Evolutionary conservation across 2,329 filamentous ascomycete genomes (phyloP), one percentile per base, ranked within the genome.

Genomic region (Ascochyta clinopodiicola): DNA sequence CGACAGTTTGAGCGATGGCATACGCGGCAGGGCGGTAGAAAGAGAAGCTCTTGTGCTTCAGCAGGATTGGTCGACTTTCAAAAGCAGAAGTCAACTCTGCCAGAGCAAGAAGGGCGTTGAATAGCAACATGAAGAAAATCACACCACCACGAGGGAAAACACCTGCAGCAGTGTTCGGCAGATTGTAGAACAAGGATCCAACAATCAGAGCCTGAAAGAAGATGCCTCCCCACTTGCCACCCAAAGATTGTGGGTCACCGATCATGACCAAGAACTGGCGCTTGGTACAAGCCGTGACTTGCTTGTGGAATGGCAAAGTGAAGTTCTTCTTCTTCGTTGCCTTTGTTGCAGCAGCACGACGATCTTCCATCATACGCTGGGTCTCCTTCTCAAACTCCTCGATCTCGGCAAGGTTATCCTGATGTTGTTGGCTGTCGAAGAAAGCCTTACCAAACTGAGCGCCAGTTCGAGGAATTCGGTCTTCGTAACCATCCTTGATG

Each of bases 21-120:
- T 82, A 86, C 17, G 86, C 85, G 0, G 84, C 78, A 2, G 85
- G 86, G 4, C 83, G 84, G 60, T 89, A 89, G 70, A 90, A 89
- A 0, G 86, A 86, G 60, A 89, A 90, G 22, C 82, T 85, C 67
- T 89, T 89, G 72, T 90, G 88, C 70, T 90, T 90, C 48, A 88
- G 75, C 35, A 91, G 73, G 51, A 91, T 88, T 0, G 86, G 87
- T 39, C 87, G 83, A 21, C 81, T 82, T 43, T 81, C 75, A 60
- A 89, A 90, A 0, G 86, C 81, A 1, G 85, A 74, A 0, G 86
- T 85, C 36, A 86, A 78, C 64, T 89, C 85, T 5, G 83, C 82
- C 42, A 88, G 69, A 4, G 86, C 84, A 29, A 88, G 77, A 8
- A 88, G 75, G 10, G 85, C 80, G 61, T 88, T 88, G 76, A 87